A percentile compares a stretch with the other conserved stretches of the same genome.
Conservation (phyloP, 805 yeast genomes). For the Alloascoidea africana region DNA sequence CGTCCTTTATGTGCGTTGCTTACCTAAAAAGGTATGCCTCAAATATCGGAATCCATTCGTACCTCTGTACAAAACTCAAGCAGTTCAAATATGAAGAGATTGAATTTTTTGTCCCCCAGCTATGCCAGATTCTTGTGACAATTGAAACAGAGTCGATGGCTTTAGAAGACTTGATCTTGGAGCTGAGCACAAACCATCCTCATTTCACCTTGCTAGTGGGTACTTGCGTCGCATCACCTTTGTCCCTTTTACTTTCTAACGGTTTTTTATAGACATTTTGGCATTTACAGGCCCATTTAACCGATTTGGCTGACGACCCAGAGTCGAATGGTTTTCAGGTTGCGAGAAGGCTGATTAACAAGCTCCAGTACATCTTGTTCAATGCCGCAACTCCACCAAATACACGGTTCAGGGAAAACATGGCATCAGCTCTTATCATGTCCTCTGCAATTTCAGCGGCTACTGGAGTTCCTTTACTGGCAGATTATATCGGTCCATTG, state of each 20-base stretch:
- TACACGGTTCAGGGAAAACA: neutral
- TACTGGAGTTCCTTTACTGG: constrained; percentile 42
- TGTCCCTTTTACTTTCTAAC: constrained; percentile 1
- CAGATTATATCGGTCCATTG: constrained; percentile 47
- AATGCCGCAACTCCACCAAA: constrained; percentile 17
- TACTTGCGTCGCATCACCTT: constrained; percentile 1
- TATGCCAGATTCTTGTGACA: constrained; percentile 69
- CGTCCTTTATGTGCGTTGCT: constrained; percentile 53
- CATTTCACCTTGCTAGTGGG: constrained; percentile 63
- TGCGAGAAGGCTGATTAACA: constrained; percentile 69
- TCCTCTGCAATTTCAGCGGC: constrained; percentile 25
- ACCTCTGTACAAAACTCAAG: constrained; percentile 50
- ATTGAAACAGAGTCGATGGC: constrained; percentile 91
- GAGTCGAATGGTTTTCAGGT: constrained; percentile 75
- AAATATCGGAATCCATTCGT: constrained; percentile 70
- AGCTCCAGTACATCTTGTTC: constrained; percentile 68
- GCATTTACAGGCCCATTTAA: constrained; percentile 78
- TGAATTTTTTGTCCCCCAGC: constrained; percentile 84
- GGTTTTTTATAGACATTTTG: constrained; percentile 40
- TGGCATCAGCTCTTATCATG: neutral
- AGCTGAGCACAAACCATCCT: constrained; percentile 56
- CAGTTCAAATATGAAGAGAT: constrained; percentile 49
- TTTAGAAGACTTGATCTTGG: constrained; percentile 63
- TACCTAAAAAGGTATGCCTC: constrained; percentile 45
- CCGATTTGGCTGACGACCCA: constrained; percentile 69